Evolutionary conservation across 805 yeast genomes (phyloP), one percentile per base, ranked within the genome.

Genomic region (Zygoascus ofunaensis): DNA sequence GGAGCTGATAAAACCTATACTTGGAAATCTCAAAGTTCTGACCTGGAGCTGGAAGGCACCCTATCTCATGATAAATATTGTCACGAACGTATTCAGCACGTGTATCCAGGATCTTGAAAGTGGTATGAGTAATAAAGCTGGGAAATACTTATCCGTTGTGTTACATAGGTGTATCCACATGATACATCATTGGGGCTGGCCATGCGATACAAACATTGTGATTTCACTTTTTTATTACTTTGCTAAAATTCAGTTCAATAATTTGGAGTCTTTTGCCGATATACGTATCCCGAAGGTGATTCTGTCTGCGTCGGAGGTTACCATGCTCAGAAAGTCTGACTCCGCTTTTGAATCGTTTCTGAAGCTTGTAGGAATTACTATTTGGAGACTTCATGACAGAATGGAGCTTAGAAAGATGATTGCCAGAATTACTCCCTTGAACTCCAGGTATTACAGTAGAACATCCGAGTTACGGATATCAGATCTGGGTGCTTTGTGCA

Each of bases 381-480:
- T 43, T 33, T 17, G 24, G 22, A 23, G 30, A 5, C 23, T 45
- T 37, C 18, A 20, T 23, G 8, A 24, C 17, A 26, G 3, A 4
- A 17, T 30, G 7, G 37, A 22, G 42, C 39, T 40, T 8, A 15
- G 32, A 28, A 41, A 36, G 33, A 15, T 41, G n/a, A 30, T 22
- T 28, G 48, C 45, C 12, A 28, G 41, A 20, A 43, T 45, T 23
- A 45, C 43, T 12, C 48, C 48, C 4, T 28, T 45, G 4, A 41
- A 41, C 18, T 15, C 40, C 10, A 23, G 39, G 7, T 17, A 26
- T 36, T 35, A 41, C 23, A 19, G 36, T 8, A 30, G 38, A 15
- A n/a, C 37, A 3, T 8, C 39, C 14, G 42, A 30, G 3, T 26
- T 45, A 37, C 35, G 18, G 21, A 20, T 45, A 7, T 10, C 33